A percentile compares a stretch with the other conserved stretches of the same genome.
Conservation (phyloP, 371 early-diverging fungal genomes). For the Rhizopus arrhizus region DNA sequence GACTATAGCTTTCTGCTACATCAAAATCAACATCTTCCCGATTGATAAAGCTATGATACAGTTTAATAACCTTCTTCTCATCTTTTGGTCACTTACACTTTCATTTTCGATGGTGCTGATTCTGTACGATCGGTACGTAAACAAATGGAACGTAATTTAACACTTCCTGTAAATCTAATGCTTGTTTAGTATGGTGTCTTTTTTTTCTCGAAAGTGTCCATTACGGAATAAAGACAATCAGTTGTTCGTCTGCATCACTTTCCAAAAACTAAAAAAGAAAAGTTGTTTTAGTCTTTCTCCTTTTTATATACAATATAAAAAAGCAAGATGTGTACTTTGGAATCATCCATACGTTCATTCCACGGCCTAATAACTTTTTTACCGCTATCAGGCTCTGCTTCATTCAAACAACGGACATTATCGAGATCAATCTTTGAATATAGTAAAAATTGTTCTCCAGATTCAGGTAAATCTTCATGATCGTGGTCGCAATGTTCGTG, state of each 20-base stretch:
- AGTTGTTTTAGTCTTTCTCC: not conserved
- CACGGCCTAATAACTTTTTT: constrained; percentile 83
- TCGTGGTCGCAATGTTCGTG: constrained; percentile 76
- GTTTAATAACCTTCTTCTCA: not conserved
- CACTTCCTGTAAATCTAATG: constrained; percentile 78
- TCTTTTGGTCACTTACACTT: constrained; percentile 59
- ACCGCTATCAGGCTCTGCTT: constrained; percentile 67
- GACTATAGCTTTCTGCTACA: constrained; percentile 64
- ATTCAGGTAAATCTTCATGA: constrained; percentile 69
- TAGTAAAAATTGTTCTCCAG: constrained; percentile 78
- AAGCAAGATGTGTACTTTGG: constrained; percentile 44
- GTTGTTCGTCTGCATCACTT: constrained; percentile 89
- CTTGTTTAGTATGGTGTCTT: not conserved
- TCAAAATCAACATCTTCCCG: constrained; percentile 91
- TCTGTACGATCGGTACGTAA: constrained; percentile 71
- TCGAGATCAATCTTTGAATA: constrained; percentile 81
- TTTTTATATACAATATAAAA: constrained; percentile 21
- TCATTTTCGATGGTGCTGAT: constrained; percentile 71
- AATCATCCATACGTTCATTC: constrained; percentile 75
- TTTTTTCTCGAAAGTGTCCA: not conserved
- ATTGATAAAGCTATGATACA: constrained; percentile 76
- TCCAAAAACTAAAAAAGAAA: constrained; percentile 60
- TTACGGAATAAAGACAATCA: constrained; percentile 88
- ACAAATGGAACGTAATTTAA: constrained; percentile 89
- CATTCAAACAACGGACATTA: constrained; percentile 82